Evolutionary conservation across 805 yeast species (phyloP), one percentile per base, ranked within the genome.

Genomic region (Yamadazyma ubonensis): DNA sequence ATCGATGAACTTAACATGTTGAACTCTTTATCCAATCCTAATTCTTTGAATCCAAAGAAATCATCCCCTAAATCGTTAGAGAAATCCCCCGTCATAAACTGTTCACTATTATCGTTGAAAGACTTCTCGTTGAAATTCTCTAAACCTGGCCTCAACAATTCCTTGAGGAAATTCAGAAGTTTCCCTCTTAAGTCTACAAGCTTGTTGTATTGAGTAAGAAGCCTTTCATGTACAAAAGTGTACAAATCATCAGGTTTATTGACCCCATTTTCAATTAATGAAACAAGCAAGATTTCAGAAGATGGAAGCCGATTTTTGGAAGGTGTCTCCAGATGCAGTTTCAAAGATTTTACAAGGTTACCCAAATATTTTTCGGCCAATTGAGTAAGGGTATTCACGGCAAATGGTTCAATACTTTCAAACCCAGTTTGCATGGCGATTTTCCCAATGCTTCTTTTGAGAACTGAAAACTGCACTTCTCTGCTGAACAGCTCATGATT

Each of bases 21-120:
- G 58, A 88, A 84, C 59, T 93, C 99, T 53, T 83, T 86, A 54
- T 91, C 98, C 38, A 93, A 67, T 0, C 99, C 99, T 34, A 93
- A 70, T 49, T 91, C 98, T 56, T 78, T 85, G 70, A 93, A 95
- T 0, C 99, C 99, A 66, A 95, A 95, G 73, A 90, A 93, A 64
- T 93, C 99, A 53, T 91, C 99, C 5, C 98, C 99, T 27, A 93
- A 67, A 45, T 90, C 96, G 52, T 78, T 83, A 1, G 96, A 84
- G 59, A 93, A 93, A 54, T 90, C 97, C 42, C 99, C 99, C 21
- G 93, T 85, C 49, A 91, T 64, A 57, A 90, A 93, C 60, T 91
- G 96, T 48, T 93, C 97, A 53, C 96, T 84, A 53, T 88, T 86
- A 56, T 95, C 99, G 27, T 70, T 79, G 59, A 93, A 93, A 48